These are phyloP conservation scores for Clitopilus hobsonii DNA, from an alignment of 768 basidiomycete genomes.

Conservation along the genomic window DNA sequence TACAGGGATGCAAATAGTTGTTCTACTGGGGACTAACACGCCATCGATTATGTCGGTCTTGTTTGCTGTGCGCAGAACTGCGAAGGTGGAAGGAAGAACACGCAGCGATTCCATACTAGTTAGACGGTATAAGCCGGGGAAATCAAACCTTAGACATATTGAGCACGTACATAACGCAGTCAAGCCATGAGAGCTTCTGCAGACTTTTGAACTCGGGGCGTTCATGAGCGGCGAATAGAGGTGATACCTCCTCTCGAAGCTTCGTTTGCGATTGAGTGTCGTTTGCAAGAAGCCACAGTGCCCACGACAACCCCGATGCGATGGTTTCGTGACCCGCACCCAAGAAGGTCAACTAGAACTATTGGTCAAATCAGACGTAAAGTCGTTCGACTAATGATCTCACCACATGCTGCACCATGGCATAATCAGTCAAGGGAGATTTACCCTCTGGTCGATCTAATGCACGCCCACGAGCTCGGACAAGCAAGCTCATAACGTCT, in stretches of 20 bases:
- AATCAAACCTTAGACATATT: too few species aligned
- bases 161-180: too few species aligned
- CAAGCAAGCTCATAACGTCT: constrained; percentile 48
- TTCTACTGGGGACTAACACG: constrained; percentile 38
- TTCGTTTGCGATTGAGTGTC: constrained; percentile 42
- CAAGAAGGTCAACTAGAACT: constrained; percentile 40
- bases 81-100: constrained; percentile 36
- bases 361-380: neutral
- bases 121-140: too few species aligned
- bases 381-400: constrained; percentile 6
- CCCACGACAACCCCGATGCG: constrained; percentile 47
- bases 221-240: constrained; percentile 24
- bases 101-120: constrained; percentile 41
- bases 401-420: constrained; percentile 51
- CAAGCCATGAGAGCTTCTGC: constrained; percentile 21
- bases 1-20: constrained; percentile 36
- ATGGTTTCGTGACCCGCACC: constrained; percentile 44
- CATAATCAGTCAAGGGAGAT: constrained; percentile 40
- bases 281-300: constrained; percentile 50
- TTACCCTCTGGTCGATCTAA: constrained; percentile 23
- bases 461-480: constrained; percentile 38
- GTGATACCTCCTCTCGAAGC: constrained; percentile 47
- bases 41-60: constrained; percentile 40
- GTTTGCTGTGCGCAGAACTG: constrained; percentile 29
- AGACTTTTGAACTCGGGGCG: constrained; percentile 36